These are phyloP conservation scores for Candida ortonii DNA, from an alignment of 805 yeast genomes.

Conservation along the genomic window DNA sequence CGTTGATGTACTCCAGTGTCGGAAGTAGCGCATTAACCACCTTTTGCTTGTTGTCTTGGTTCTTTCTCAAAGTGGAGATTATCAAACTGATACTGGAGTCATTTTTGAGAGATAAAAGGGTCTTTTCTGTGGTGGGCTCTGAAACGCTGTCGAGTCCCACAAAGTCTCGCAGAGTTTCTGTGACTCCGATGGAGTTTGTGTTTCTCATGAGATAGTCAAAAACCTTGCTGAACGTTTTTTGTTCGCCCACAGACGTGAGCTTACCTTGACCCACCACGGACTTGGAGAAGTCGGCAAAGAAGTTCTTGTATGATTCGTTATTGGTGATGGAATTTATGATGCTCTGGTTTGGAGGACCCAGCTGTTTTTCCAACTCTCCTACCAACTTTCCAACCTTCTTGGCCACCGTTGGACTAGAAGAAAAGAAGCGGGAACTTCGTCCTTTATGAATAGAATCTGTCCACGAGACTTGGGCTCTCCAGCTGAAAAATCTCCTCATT, in stretches of 20 bases:
- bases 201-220: constrained; percentile 28
- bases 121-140: not conserved
- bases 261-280: constrained; percentile 18
- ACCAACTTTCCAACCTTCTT: constrained; percentile 1
- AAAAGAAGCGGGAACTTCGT: too few species aligned
- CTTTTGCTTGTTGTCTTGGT: constrained; percentile 14
- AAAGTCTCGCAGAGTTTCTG: constrained; percentile 26
- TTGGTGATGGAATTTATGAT: constrained; percentile 13
- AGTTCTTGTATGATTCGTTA: constrained; percentile 24
- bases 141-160: constrained; percentile 16
- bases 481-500: too few species aligned
- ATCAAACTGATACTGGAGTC: constrained; percentile 5
- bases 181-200: constrained; percentile 22
- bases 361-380: constrained; percentile 7
- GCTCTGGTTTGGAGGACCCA: constrained; percentile 1
- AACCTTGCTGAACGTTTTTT: constrained; percentile 31
- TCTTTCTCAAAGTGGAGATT: constrained; percentile 9
- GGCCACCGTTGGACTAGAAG: too few species aligned
- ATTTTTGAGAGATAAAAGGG: constrained; percentile 5
- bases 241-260: constrained; percentile 31
- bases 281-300: constrained; percentile 27
- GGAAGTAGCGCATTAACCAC: constrained; percentile 18
- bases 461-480: too few species aligned
- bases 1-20: constrained; percentile 23
- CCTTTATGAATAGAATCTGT: too few species aligned